phyloP scores from a whole-genome alignment of 164 flowering plant genomes.

The Aristolochia californica region DNA sequence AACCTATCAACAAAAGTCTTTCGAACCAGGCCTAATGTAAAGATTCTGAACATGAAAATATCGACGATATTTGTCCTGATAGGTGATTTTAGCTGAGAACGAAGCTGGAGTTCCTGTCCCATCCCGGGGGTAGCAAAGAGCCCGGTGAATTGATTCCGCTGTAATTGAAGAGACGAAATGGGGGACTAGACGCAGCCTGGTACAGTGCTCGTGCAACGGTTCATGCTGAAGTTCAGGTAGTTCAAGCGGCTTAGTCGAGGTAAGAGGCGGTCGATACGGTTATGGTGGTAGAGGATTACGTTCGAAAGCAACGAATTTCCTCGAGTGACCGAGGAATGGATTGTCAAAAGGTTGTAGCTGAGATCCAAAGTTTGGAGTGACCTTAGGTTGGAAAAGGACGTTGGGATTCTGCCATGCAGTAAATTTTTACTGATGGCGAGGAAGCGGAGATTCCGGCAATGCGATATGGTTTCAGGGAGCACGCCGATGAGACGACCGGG shows the following conservation, averaged over 20 bases:
- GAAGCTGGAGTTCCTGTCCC: constrained; percentile 59
- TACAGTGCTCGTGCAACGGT: constrained; percentile 66
- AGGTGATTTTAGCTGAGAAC: constrained; percentile 77
- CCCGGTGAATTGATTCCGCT: constrained; percentile 65
- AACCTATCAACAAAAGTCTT: constrained; percentile 57
- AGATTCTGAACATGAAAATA: constrained; percentile 69
- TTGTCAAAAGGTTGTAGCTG: constrained; percentile 67
- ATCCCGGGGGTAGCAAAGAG: constrained; percentile 41
- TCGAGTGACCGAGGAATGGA: constrained; percentile 44
- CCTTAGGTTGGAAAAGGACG: constrained; percentile 30
- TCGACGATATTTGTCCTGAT: constrained; percentile 61
- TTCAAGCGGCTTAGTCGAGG: constrained; percentile 39
- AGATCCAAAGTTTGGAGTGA: constrained; percentile 65
- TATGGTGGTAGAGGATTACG: constrained; percentile 68
- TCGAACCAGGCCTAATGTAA: constrained; percentile 71
- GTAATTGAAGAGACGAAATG: constrained; percentile 52
- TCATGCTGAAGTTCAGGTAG: constrained; percentile 75
- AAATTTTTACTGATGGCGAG: constrained; percentile 67
- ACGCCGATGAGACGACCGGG: constrained; percentile 74
- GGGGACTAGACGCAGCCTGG: constrained; percentile 67
- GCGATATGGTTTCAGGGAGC: constrained; percentile 47
- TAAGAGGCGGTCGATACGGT: constrained; percentile 41
- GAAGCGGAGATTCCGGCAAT: constrained; percentile 46
- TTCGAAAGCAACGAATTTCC: constrained; percentile 41
- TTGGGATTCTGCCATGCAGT: constrained; percentile 63